Conservation (phyloP, 2,329 filamentous ascomycete genomes). For the Tolypocladium amazonense region DNA sequence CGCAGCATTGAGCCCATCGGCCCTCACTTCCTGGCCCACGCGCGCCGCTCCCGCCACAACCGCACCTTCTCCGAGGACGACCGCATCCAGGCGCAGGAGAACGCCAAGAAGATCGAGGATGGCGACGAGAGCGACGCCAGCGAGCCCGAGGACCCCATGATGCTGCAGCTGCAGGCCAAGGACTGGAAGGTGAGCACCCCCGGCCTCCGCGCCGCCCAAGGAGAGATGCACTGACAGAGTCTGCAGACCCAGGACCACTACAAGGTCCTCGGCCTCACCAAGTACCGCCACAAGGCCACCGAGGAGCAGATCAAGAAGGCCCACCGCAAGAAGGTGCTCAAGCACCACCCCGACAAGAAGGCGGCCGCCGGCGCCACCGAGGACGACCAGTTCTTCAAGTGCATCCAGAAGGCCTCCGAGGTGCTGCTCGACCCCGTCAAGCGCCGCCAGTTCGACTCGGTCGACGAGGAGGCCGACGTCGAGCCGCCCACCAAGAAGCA, state of each 20-base stretch:
- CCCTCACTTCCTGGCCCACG: slow-evolving; percentile 95
- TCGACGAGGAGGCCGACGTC: slow-evolving; percentile 87
- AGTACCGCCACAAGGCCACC: slow-evolving; percentile 84
- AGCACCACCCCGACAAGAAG: slow-evolving; percentile 98
- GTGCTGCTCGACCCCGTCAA: slow-evolving; percentile 85
- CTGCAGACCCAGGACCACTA: slow-evolving; percentile 87
- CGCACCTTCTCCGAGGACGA: slow-evolving; percentile 98
- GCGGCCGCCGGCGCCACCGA: slow-evolving; percentile 78
- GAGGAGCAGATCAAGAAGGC: slow-evolving; percentile 99
- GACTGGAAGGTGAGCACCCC: slow-evolving; percentile 94
- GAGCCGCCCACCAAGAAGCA: slow-evolving; percentile 92
- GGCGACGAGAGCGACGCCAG: slow-evolving; percentile 85
- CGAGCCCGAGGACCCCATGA: slow-evolving; percentile 84
- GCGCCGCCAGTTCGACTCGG: slow-evolving; percentile 91
- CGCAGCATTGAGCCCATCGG: slow-evolving; percentile 92
- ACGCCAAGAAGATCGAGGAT: slow-evolving; percentile 90
- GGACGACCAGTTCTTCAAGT: slow-evolving; percentile 99
- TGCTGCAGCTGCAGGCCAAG: slow-evolving; percentile 90
- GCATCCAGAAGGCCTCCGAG: slow-evolving; percentile 96
- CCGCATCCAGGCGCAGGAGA: slow-evolving; percentile 89
- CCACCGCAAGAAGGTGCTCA: slow-evolving; percentile 98
- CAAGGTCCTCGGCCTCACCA: slow-evolving; percentile 84
- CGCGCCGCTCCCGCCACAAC: slow-evolving; percentile 89
- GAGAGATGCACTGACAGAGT: not conserved
- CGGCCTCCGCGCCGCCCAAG: not conserved